Evolutionary conservation across 2,329 filamentous ascomycete species (phyloP).

Genomic region (Pseudogymnoascus sp.): DNA sequence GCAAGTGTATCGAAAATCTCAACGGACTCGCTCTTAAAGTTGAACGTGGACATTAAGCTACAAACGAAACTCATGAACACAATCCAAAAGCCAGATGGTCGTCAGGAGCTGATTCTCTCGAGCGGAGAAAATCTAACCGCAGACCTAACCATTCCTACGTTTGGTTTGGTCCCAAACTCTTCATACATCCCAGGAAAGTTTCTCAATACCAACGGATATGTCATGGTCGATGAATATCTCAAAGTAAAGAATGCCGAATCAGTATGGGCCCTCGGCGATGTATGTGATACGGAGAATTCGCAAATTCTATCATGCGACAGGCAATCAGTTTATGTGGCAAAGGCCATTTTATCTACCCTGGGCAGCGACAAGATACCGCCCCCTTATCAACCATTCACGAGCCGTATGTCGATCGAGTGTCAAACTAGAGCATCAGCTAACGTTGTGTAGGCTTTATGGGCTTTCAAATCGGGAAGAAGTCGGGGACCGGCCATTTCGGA

Average conservation of each 20-base stretch:
- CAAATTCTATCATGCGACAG: conserved; percentile 19
- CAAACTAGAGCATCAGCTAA: neutral
- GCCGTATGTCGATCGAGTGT: conserved; percentile 13
- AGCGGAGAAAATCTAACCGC: conserved; percentile 42
- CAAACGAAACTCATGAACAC: conserved; percentile 36
- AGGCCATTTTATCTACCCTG: conserved; percentile 20
- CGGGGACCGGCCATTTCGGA: conserved; percentile 26
- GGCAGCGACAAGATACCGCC: conserved; percentile 14
- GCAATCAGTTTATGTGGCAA: conserved; percentile 22
- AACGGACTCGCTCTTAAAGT: conserved; percentile 42
- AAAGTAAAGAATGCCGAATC: conserved; percentile 36
- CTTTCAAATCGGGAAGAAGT: conserved; percentile 36
- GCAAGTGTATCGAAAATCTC: conserved; percentile 20
- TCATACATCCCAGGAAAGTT: conserved; percentile 42
- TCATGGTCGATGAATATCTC: conserved; percentile 45
- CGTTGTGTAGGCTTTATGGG: conserved; percentile 16
- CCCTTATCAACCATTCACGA: conserved; percentile 18
- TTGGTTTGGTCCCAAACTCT: conserved; percentile 49
- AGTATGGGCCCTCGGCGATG: conserved; percentile 26
- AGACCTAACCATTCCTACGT: conserved; percentile 50
- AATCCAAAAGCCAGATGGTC: conserved; percentile 35
- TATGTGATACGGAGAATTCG: conserved; percentile 20
- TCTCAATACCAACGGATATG: conserved; percentile 39
- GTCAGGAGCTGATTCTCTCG: conserved; percentile 43
- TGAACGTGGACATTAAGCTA: conserved; percentile 42